These are phyloP conservation scores for Maudiozyma bulderi DNA, from an alignment of 805 yeast genomes.

Conservation along the genomic window DNA sequence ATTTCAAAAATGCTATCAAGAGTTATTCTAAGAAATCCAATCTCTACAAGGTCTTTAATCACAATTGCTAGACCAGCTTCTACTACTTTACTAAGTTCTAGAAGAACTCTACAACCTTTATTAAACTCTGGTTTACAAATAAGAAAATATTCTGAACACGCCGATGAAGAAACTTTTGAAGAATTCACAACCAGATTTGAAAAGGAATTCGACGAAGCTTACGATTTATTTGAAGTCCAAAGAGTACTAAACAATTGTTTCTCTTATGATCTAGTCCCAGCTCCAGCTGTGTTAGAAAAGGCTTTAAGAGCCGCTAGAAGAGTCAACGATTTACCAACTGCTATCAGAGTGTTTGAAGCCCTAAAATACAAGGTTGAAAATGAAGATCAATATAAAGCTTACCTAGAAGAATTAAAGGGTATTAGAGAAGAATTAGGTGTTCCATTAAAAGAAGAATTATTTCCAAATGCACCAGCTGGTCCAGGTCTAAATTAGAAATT, in stretches of 20 bases:
- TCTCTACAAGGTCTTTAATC: slow-evolving; percentile 10
- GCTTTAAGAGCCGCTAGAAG: slow-evolving; percentile 98
- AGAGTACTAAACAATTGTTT: slow-evolving; percentile 96
- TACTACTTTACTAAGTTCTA: not conserved
- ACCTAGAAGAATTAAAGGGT: slow-evolving; percentile 87
- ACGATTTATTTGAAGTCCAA: slow-evolving; percentile 78
- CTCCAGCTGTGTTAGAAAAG: slow-evolving; percentile 90
- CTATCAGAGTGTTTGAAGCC: slow-evolving; percentile 96
- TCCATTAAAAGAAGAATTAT: slow-evolving; percentile 86
- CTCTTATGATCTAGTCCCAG: slow-evolving; percentile 96
- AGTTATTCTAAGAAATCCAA: slow-evolving; percentile 9
- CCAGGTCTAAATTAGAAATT: not conserved
- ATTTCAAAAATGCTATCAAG: slow-evolving; percentile 12
- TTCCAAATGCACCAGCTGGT: slow-evolving; percentile 29
- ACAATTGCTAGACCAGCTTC: slow-evolving; percentile 4
- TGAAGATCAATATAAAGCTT: slow-evolving; percentile 88
- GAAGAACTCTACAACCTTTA: not conserved
- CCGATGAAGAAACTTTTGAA: slow-evolving; percentile 88
- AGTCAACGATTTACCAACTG: slow-evolving; percentile 97
- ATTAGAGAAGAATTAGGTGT: slow-evolving; percentile 88
- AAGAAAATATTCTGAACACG: slow-evolving; percentile 71
- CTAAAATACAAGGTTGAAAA: slow-evolving; percentile 93
- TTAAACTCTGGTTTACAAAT: slow-evolving; percentile 12
- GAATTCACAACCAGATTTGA: slow-evolving; percentile 87
- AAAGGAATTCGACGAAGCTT: slow-evolving; percentile 91